Percentiles rank a stretch among this genome's conserved stretches.
phyloP scores from a whole-genome alignment of 306 rosid genomes.

The Cucurbita argyrosperma region DNA sequence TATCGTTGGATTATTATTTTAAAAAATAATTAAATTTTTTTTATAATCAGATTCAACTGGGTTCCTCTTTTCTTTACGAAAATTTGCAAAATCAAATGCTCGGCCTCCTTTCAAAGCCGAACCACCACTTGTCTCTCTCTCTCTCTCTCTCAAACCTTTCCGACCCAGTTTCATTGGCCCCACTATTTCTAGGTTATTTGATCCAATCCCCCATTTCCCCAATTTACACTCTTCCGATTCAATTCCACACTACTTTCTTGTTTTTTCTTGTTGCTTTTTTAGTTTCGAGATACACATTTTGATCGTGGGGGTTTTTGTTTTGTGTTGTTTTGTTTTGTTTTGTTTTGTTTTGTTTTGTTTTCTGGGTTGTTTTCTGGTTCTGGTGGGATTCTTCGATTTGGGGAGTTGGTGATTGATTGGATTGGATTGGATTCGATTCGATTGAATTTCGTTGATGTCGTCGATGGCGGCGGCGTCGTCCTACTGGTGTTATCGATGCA shows the following conservation, averaged over 20 bases:
- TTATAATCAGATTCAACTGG: background rate
- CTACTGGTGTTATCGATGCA: slow-evolving; percentile 75
- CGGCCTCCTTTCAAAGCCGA: background rate
- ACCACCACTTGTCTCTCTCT: background rate
- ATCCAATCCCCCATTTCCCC: slow-evolving; percentile 6
- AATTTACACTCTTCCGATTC: background rate
- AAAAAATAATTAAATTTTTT: too few species aligned
- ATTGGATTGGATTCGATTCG: background rate
- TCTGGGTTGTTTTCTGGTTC: background rate
- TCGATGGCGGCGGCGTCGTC: slow-evolving; percentile 30
- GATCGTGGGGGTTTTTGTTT: background rate
- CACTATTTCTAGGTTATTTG: slow-evolving; percentile 2
- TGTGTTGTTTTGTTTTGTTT: background rate
- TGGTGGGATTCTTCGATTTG: background rate
- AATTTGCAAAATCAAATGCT: background rate
- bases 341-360: background rate
- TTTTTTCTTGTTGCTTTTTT: background rate
- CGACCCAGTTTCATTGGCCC: background rate
- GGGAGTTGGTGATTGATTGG: background rate
- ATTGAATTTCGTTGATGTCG: slow-evolving; percentile 23
- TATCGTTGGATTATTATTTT: too few species aligned
- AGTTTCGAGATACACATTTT: background rate
- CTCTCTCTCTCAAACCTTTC: background rate
- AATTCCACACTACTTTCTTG: background rate
- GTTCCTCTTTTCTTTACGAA: background rate